Evolutionary conservation across 768 basidiomycete species (phyloP).

Genomic region (Boletellus sp.): DNA sequence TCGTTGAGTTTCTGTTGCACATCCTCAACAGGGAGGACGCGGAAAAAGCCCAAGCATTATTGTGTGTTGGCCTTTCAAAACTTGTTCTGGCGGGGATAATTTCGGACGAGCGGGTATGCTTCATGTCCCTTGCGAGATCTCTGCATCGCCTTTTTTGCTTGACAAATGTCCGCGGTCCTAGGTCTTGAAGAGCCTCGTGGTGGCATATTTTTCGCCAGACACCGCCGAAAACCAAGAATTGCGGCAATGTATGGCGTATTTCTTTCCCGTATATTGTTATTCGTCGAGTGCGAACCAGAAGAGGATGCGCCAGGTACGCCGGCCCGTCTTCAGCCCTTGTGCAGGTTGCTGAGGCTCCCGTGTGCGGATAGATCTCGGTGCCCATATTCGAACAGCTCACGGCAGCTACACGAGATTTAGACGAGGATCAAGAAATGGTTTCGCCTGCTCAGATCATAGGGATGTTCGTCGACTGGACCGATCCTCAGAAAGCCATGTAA

Average conservation of each 20-base stretch:
- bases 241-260: slow-evolving; percentile 81
- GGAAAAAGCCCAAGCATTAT: slow-evolving; percentile 62
- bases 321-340: background rate
- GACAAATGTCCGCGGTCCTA: slow-evolving; percentile 12
- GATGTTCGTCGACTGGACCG: slow-evolving; percentile 87
- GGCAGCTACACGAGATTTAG: slow-evolving; percentile 56
- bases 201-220: slow-evolving; percentile 74
- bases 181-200: slow-evolving; percentile 47
- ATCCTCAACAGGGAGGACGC: slow-evolving; percentile 53
- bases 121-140: background rate
- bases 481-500: slow-evolving; percentile 68
- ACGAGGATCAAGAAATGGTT: slow-evolving; percentile 73
- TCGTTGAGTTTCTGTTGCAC: slow-evolving; percentile 64
- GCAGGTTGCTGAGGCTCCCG: background rate
- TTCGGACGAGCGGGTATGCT: slow-evolving; percentile 61
- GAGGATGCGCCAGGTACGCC: slow-evolving; percentile 51
- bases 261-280: slow-evolving; percentile 83
- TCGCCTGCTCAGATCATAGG: slow-evolving; percentile 66
- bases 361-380: slow-evolving; percentile 57
- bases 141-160: background rate
- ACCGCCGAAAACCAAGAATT: slow-evolving; percentile 79
- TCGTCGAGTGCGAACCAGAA: slow-evolving; percentile 73
- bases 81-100: slow-evolving; percentile 76
- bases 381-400: slow-evolving; percentile 60
- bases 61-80: slow-evolving; percentile 83